Percentiles rank a stretch among this genome's conserved stretches.
These are phyloP conservation scores for Pichia inconspicua DNA, from an alignment of 1,139 yeast species.

Conservation along the genomic window DNA sequence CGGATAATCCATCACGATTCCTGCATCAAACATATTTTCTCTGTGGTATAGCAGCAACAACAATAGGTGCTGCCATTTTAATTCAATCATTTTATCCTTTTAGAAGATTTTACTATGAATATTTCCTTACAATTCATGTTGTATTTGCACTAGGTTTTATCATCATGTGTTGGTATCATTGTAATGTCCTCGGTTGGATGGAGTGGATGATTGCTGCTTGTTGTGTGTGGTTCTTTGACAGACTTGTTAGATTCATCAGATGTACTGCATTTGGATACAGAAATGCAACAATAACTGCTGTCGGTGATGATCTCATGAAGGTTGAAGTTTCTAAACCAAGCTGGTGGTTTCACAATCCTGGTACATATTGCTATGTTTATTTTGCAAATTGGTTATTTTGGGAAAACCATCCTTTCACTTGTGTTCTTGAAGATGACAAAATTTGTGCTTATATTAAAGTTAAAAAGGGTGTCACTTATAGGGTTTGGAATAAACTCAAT, in stretches of 20 bases:
- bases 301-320: conserved; percentile 33
- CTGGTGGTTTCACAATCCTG: conserved; percentile 30
- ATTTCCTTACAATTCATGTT: conserved; percentile 33
- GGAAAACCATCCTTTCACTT: conserved; percentile 37
- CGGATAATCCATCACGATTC: conserved; percentile 8
- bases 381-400: conserved; percentile 27
- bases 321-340: conserved; percentile 35
- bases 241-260: conserved; percentile 30
- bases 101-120: conserved; percentile 40
- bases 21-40: conserved; percentile 29
- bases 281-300: conserved; percentile 16
- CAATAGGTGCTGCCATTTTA: conserved; percentile 34
- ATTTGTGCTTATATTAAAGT: conserved; percentile 30
- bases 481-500: conserved; percentile 19
- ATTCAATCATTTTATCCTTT: conserved; percentile 39
- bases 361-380: conserved; percentile 43
- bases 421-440: conserved; percentile 17
- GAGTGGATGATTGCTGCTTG: conserved; percentile 37
- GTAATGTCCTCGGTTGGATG: conserved; percentile 34
- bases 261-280: conserved; percentile 33
- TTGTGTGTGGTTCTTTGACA: conserved; percentile 33
- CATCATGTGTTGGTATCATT: conserved; percentile 34
- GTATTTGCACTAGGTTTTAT: conserved; percentile 31
- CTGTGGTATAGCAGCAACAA: conserved; percentile 33
- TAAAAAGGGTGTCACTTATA: conserved; percentile 27